Base-by-base conservation (phyloP, 2,329 filamentous ascomycete species). In the Calonectria honghensis region DNA sequence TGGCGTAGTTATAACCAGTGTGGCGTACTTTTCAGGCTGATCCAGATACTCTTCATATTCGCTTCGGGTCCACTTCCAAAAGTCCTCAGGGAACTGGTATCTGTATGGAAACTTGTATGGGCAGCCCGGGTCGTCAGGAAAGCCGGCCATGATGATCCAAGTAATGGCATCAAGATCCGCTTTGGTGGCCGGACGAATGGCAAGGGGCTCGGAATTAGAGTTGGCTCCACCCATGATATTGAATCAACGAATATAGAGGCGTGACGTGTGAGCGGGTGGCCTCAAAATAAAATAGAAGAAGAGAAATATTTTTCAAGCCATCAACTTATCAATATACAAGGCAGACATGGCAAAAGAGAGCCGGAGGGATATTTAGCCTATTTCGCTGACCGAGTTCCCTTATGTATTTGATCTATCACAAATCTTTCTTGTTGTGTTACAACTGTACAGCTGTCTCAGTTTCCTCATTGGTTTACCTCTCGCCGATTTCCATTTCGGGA, bases 41-140 rank as follows among this genome's bases (percentile, higher is more conserved):
- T 65, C 20, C 2, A 76, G 64, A 2, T 76, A 66, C 16, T 73
- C 70, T 2, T 59, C 61, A 3, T 76, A 73, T 29, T 76, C 75
- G 7, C 65, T 27, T 13, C 63, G 65, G 6, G 73, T 76, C 73
- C 70, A 76, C 39, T 68, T 68, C 70, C 35, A 41, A 1, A 76
- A 76, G 1, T 76, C 74, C 0, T 13, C 16, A 1, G 66, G 66
- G 3, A 59, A 51, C 27, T 24, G 18, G 2, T 14, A 20, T n/a
- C 27, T 72, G 74, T 54, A 67, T 13, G 48, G 48, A 7, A 51
- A 51, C 7, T 51, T 51, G 11, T 51, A 51, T 5, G 48, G 9
- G 48, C 48, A 51, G 48, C 48, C 48, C n/a, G 48, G 48, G 13
- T 51, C 48, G 48, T 51, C 48, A 27, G 48, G 48, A 24, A 51